A percentile compares a stretch with the other conserved stretches of the same genome.
Evolutionary conservation across 2,329 filamentous ascomycete genomes (phyloP).

Genomic region (Exophiala phaeomuriformis): DNA sequence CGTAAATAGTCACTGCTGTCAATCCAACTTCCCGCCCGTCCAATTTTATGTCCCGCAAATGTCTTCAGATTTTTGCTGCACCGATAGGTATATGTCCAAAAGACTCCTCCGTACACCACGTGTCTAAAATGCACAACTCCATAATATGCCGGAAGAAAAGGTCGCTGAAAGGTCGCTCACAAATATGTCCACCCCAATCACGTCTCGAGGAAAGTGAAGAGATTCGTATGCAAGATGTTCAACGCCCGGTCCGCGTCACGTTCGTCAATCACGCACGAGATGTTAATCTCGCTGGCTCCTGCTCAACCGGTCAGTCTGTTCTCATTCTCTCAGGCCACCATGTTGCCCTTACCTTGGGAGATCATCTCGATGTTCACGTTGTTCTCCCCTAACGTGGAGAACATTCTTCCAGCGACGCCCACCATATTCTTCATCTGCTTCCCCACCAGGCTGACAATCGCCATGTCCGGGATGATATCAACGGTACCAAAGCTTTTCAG

Average conservation of each 20-base stretch:
- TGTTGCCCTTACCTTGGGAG: constrained; percentile 66
- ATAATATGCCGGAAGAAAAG: constrained; percentile 3
- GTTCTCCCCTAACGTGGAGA: constrained; percentile 85
- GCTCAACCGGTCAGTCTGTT: constrained; percentile 14
- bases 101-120: constrained; percentile 1
- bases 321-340: neutral
- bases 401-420: constrained; percentile 89
- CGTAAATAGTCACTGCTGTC: constrained; percentile 3
- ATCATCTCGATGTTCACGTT: constrained; percentile 99
- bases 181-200: constrained; percentile 9
- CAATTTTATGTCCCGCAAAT: constrained; percentile 2
- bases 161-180: constrained; percentile 12
- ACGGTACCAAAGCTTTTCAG: constrained; percentile 78
- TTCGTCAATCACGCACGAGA: constrained; percentile 93
- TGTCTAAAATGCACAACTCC: constrained; percentile 13
- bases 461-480: constrained; percentile 84
- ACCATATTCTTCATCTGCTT: constrained; percentile 97
- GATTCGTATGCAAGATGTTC: constrained; percentile 91
- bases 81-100: neutral
- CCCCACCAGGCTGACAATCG: constrained; percentile 88
- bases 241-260: constrained; percentile 85
- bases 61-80: neutral
- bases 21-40: neutral
- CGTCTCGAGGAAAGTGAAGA: constrained; percentile 89
- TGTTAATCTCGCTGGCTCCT: constrained; percentile 99